Evolutionary conservation across 805 yeast species (phyloP).

Genomic region (Cyberlindnera maclurae): DNA sequence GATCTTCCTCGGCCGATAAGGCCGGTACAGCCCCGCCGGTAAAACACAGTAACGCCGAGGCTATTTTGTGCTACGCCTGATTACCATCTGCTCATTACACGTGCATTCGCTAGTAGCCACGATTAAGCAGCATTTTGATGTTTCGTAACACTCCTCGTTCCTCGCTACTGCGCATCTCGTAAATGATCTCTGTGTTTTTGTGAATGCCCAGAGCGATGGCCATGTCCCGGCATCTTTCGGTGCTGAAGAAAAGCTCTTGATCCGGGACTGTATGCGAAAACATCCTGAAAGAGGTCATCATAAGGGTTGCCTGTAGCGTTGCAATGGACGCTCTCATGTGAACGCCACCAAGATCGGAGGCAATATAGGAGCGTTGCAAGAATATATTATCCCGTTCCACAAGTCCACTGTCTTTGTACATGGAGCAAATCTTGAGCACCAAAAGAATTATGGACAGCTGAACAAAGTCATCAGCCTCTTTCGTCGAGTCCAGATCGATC

Average conservation of each 20-base stretch:
- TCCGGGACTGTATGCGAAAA: conserved; percentile 15
- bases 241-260: conserved; percentile 13
- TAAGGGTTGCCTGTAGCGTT: conserved; percentile 13
- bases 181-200: conserved; percentile 18
- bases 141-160: conserved; percentile 14
- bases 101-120: no score
- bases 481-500: conserved; percentile 9
- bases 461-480: conserved; percentile 13
- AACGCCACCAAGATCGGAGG: conserved; percentile 16
- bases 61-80: no score
- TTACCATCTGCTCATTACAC: no score
- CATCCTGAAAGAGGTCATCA: conserved; percentile 13
- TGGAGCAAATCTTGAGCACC: conserved; percentile 13
- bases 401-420: conserved; percentile 9
- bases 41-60: no score
- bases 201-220: conserved; percentile 18
- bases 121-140: conserved; percentile 5
- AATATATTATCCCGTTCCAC: conserved; percentile 8
- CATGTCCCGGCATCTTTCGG: conserved; percentile 16
- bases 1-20: no score
- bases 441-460: conserved; percentile 11
- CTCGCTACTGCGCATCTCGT: conserved; percentile 13
- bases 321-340: conserved; percentile 14
- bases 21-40: no score
- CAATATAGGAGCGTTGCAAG: conserved; percentile 12